Percentiles rank a stretch among this genome's conserved stretches.
Evolutionary conservation across 2,329 filamentous ascomycete genomes (phyloP).

Genomic region (Pestalotiopsis sp.): DNA sequence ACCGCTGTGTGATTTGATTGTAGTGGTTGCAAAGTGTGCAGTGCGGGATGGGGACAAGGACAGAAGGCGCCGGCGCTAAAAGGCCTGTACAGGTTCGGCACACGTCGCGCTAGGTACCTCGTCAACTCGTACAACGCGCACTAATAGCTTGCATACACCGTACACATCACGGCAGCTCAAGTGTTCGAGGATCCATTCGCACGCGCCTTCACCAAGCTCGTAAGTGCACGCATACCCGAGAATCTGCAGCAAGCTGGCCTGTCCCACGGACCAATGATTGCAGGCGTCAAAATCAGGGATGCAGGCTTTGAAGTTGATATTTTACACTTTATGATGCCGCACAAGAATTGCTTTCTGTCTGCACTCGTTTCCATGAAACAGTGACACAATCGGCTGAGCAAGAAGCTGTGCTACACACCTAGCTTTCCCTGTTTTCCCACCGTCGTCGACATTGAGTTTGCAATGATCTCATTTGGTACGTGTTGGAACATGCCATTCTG

Average conservation of each 20-base stretch:
- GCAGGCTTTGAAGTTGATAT: too few relatives aligned
- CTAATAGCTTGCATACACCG: not conserved
- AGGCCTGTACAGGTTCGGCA: not conserved
- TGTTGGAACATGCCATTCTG: too few relatives aligned
- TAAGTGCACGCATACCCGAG: too few relatives aligned
- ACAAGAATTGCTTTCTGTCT: not conserved
- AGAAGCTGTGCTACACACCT: not conserved
- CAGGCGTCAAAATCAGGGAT: too few relatives aligned
- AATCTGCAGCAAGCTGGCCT: too few relatives aligned
- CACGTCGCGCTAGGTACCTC: not conserved
- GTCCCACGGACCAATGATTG: too few relatives aligned
- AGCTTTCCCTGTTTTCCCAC: not conserved
- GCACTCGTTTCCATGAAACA: not conserved
- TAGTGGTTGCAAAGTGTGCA: not conserved
- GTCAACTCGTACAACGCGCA: not conserved
- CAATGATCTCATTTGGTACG: not conserved
- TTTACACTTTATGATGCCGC: not conserved
- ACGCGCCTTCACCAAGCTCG: too few relatives aligned
- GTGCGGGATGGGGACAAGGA: not conserved
- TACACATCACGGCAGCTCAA: not conserved
- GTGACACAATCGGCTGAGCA: not conserved
- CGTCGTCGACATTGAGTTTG: not conserved
- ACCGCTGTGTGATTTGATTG: not conserved
- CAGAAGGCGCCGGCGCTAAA: not conserved
- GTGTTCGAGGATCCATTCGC: too few relatives aligned